Evolutionary conservation across 108 stramenopile species (phyloP).

Genomic region (Nannochloropsis granulata): DNA sequence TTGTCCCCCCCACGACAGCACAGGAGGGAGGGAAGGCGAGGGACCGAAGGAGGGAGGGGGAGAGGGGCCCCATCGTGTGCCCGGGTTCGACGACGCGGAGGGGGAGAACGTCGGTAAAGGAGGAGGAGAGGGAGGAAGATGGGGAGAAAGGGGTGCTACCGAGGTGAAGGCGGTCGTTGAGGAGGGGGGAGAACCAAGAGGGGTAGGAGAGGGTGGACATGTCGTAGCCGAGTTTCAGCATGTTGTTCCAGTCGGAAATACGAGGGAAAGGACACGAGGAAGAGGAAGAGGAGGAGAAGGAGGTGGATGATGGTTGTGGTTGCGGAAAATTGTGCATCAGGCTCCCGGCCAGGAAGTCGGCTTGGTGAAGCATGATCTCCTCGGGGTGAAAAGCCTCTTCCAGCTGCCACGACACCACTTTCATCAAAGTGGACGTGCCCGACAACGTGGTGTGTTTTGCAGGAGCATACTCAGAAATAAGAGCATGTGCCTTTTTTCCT

Average conservation of each 20-base stretch:
- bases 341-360: conserved; percentile 49
- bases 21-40: conserved; percentile 46
- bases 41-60: conserved; percentile 33
- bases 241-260: conserved; percentile 84
- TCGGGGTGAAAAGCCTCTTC: conserved; percentile 42
- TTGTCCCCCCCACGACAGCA: conserved; percentile 69
- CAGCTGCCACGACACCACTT: conserved; percentile 64
- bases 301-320: background rate
- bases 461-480: conserved; percentile 53
- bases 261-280: background rate
- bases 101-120: conserved; percentile 32
- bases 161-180: background rate
- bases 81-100: conserved; percentile 40
- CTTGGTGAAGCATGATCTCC: conserved; percentile 70
- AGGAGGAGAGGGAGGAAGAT: background rate
- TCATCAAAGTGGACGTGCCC: conserved; percentile 65
- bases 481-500: background rate
- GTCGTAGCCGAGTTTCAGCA: conserved; percentile 74
- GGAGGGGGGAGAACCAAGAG: background rate
- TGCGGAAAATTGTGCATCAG: background rate
- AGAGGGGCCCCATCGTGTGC: conserved; percentile 44
- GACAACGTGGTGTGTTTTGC: conserved; percentile 56
- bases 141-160: background rate
- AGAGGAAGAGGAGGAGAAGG: background rate
- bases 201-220: background rate